phyloP scores from a whole-genome alignment of 768 basidiomycete species.

The Jaapia argillacea region DNA sequence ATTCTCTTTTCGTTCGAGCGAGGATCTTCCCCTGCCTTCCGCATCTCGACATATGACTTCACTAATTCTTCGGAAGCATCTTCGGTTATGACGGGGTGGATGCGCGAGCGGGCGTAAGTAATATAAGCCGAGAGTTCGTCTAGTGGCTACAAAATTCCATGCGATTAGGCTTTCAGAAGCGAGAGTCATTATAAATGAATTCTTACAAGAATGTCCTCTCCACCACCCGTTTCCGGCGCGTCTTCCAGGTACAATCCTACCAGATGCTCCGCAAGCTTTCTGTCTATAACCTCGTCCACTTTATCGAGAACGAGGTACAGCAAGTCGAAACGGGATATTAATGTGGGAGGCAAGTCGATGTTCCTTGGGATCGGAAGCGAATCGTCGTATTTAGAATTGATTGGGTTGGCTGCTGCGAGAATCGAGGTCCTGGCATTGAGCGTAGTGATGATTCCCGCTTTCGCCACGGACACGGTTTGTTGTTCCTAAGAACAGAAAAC shows the following conservation, averaged over 20 bases:
- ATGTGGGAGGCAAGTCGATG: conserved; percentile 94
- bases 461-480: conserved; percentile 98
- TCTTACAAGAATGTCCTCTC: conserved; percentile 71
- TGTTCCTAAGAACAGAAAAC: conserved; percentile 67
- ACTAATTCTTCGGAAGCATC: conserved; percentile 82
- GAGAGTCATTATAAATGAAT: conserved; percentile 4
- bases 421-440: conserved; percentile 98
- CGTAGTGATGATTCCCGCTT: conserved; percentile 98
- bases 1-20: conserved; percentile 86
- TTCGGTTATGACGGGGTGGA: conserved; percentile 82
- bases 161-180: neutral
- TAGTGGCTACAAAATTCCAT: conserved; percentile 47
- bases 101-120: conserved; percentile 78
- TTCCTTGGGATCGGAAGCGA: conserved; percentile 89
- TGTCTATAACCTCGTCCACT: conserved; percentile 82
- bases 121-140: conserved; percentile 92
- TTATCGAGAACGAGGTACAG: conserved; percentile 93
- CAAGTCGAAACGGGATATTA: conserved; percentile 96
- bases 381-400: conserved; percentile 91
- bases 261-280: conserved; percentile 84
- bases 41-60: conserved; percentile 84
- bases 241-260: conserved; percentile 94
- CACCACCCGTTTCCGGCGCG: conserved; percentile 51
- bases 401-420: conserved; percentile 94
- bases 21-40: conserved; percentile 85